Conservation (phyloP, 108 stramenopile species). For the Tribonema minus region DNA sequence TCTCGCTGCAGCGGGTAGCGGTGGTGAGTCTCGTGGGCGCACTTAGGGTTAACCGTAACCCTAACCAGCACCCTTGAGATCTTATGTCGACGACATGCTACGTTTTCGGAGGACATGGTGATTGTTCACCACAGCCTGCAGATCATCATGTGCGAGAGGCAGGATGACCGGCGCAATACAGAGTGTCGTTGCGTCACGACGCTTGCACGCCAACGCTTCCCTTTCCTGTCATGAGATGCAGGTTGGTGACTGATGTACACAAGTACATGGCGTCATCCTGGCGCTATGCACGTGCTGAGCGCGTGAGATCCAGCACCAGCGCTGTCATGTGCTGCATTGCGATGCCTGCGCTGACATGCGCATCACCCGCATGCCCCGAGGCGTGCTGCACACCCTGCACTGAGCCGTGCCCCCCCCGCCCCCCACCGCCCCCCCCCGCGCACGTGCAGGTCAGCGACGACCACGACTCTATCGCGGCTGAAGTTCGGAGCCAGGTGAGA, state of each 20-base stretch:
- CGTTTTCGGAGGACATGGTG: too few species aligned
- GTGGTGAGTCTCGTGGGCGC: slow-evolving; percentile 47
- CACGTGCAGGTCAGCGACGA: not conserved
- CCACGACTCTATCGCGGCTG: not conserved
- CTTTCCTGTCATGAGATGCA: too few species aligned
- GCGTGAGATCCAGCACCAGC: not conserved
- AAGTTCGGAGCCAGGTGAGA: not conserved
- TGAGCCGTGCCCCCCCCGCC: not conserved
- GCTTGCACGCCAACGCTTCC: too few species aligned
- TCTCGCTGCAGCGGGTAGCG: slow-evolving; percentile 70
- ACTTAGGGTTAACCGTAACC: too few species aligned
- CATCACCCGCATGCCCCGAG: not conserved
- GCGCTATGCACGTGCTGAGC: not conserved
- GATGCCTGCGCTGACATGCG: not conserved
- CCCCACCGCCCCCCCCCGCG: too few species aligned
- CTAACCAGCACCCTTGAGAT: too few species aligned
- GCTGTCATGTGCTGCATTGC: not conserved
- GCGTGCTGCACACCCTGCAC: not conserved
- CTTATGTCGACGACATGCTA: too few species aligned
- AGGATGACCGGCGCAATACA: slow-evolving; percentile 57
- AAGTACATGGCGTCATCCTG: not conserved
- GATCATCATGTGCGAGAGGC: slow-evolving; percentile 50
- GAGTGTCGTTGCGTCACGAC: slow-evolving; percentile 38
- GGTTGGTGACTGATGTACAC: too few species aligned
- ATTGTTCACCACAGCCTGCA: not conserved